Percentiles rank a stretch among this genome's conserved stretches.
Evolutionary conservation across 164 flowering plant species (phyloP).

Genomic region (Amborella trichopoda): DNA sequence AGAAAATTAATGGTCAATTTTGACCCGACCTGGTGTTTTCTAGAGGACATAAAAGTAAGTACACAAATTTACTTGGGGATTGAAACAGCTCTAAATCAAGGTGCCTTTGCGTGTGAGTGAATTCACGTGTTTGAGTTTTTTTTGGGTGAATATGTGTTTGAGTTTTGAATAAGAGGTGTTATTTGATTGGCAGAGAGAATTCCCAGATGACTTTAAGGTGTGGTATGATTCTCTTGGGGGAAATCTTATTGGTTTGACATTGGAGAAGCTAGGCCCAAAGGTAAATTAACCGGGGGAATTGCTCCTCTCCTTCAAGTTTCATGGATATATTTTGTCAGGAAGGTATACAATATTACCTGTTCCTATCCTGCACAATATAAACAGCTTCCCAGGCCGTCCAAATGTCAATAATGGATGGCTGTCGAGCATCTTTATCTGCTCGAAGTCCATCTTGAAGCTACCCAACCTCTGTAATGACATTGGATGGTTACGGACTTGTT

Average conservation of each 20-base stretch:
- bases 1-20: constrained; percentile 63
- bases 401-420: no score
- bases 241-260: constrained; percentile 86
- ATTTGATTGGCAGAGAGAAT: constrained; percentile 48
- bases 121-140: no score
- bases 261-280: constrained; percentile 45
- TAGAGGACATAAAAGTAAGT: constrained; percentile 64
- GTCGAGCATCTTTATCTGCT: no score
- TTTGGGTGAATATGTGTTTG: no score
- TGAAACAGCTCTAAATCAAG: neutral
- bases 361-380: neutral
- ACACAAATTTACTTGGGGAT: neutral
- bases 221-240: constrained; percentile 96
- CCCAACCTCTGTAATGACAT: neutral
- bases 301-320: neutral
- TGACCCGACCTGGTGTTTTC: constrained; percentile 64
- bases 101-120: neutral
- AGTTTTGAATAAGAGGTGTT: no score
- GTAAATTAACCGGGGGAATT: constrained; percentile 17
- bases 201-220: constrained; percentile 35
- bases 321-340: neutral
- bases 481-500: neutral
- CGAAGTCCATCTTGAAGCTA: no score
- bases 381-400: no score
- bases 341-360: neutral